phyloP scores from a whole-genome alignment of 2,329 filamentous ascomycete genomes.

The Botrytis tulipae region DNA sequence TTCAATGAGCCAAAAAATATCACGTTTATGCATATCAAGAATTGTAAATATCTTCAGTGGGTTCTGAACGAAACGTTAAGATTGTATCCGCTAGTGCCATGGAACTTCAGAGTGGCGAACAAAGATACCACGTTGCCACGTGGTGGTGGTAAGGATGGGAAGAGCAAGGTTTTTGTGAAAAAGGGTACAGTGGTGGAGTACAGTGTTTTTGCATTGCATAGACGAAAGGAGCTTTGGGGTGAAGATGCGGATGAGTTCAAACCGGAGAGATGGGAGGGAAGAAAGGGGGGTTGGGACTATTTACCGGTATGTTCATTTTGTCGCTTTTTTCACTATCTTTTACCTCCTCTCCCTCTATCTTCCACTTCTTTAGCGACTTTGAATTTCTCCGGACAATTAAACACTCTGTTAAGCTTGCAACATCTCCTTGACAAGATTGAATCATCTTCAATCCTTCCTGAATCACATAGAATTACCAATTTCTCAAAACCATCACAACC shows the following conservation, averaged over 20 bases:
- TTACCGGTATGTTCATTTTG: constrained; percentile 35
- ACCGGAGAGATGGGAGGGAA: constrained; percentile 41
- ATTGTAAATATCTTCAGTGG: constrained; percentile 35
- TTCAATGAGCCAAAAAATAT: constrained; percentile 34
- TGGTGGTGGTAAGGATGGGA: constrained; percentile 41
- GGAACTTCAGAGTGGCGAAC: constrained; percentile 47
- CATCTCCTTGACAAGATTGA: not conserved
- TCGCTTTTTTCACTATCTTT: not conserved
- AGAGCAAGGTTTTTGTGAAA: constrained; percentile 37
- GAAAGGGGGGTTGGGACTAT: constrained; percentile 47
- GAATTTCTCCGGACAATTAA: not conserved
- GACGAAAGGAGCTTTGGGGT: constrained; percentile 42
- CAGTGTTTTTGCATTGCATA: constrained; percentile 39
- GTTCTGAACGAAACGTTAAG: constrained; percentile 46
- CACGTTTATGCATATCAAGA: constrained; percentile 34
- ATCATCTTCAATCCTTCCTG: not conserved
- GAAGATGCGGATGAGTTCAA: constrained; percentile 40
- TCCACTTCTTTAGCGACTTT: not conserved
- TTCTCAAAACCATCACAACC: not conserved
- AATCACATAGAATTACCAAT: not conserved
- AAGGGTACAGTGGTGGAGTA: constrained; percentile 37
- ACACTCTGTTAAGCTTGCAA: not conserved
- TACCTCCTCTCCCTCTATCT: not conserved
- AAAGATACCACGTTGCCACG: constrained; percentile 38
- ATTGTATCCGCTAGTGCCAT: constrained; percentile 52